Evolutionary conservation across 371 early-diverging fungal genomes (phyloP), one percentile per base, ranked within the genome.

Genomic region (Syncephalis plumigaleata): DNA sequence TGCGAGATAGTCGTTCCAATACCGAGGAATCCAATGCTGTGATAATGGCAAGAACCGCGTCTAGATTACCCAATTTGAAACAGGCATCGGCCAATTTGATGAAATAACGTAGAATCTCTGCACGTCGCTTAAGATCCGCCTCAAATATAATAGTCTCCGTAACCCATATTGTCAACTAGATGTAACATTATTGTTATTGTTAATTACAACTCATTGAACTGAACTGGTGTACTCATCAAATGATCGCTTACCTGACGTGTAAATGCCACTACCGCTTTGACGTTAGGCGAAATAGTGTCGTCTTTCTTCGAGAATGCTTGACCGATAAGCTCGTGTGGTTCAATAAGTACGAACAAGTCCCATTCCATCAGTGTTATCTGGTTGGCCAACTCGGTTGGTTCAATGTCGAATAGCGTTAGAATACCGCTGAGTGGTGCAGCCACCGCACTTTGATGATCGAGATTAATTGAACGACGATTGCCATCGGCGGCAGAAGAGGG

Each of bases 21-120:
- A 84, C 70, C 0, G 89, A 76, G 2, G 81, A 81, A 48, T 75
- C 73, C 16, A 90, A 63, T 0, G 79, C 90, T 1, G 79, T 77
- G 27, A 78, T 65, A 37, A 91, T 71, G 1, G 89, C 81, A 70
- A 84, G 77, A 17, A 87, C 56, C 0, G 84, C 76, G 48, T 84
- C 79, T 55, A 71, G 88, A 58, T 91, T 91, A 47, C 81, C 73
- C 16, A 89, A 54, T 31, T 64, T 68, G 8, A 80, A 37, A 8
- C 44, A 13, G 15, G 16, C 39, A 17, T 45, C 38, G n/a, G 13
- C 46, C 11, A 31, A 16, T 46, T 39, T 73, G 44, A 92, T 79
- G 63, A 87, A 85, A 59, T 84, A 73, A 57, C 87, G 87, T 39
- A 95, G 61, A 15, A 82, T 58, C 0, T 57, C 55, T 0, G 77